Evolutionary conservation across 2,329 filamentous ascomycete genomes (phyloP).

Genomic region (Parastagonospora avenae): DNA sequence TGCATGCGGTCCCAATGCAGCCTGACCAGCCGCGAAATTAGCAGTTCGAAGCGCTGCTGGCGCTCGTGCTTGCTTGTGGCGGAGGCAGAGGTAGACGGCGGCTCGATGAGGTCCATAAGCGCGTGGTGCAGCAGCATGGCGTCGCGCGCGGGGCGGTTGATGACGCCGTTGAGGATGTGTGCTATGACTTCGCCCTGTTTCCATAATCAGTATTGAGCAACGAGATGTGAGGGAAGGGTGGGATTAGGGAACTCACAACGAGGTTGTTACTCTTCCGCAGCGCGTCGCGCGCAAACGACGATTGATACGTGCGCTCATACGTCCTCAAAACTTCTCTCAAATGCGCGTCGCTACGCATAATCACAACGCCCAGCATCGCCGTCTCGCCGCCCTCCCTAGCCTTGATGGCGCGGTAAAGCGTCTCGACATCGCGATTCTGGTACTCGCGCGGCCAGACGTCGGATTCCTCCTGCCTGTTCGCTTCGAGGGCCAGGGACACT

Average conservation of each 20-base stretch:
- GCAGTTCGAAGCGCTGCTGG: constrained; percentile 76
- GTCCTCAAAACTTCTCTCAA: constrained; percentile 76
- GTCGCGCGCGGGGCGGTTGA: constrained; percentile 93
- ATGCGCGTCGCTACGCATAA: constrained; percentile 80
- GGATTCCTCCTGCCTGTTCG: constrained; percentile 79
- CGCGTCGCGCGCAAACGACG: constrained; percentile 87
- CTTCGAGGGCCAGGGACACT: constrained; percentile 81
- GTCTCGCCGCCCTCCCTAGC: constrained; percentile 81
- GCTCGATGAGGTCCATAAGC: constrained; percentile 62
- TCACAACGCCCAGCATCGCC: constrained; percentile 83
- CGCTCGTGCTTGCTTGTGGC: constrained; percentile 44
- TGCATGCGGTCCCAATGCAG: constrained; percentile 92
- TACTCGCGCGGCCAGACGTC: constrained; percentile 66
- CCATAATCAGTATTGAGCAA: constrained; percentile 3
- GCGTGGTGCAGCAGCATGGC: constrained; percentile 90
- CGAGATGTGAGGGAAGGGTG: not conserved
- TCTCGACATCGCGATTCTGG: constrained; percentile 68
- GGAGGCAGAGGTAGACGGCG: constrained; percentile 23
- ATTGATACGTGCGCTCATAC: constrained; percentile 74
- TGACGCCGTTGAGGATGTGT: constrained; percentile 94
- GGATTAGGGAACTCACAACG: constrained; percentile 71
- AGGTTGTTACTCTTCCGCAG: constrained; percentile 89
- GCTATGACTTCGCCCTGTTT: constrained; percentile 86
- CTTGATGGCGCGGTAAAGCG: constrained; percentile 71
- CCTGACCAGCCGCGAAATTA: constrained; percentile 85